These are phyloP conservation scores for Fraxinus albicans DNA, from an alignment of 305 asterid species.

Conservation along the genomic window DNA sequence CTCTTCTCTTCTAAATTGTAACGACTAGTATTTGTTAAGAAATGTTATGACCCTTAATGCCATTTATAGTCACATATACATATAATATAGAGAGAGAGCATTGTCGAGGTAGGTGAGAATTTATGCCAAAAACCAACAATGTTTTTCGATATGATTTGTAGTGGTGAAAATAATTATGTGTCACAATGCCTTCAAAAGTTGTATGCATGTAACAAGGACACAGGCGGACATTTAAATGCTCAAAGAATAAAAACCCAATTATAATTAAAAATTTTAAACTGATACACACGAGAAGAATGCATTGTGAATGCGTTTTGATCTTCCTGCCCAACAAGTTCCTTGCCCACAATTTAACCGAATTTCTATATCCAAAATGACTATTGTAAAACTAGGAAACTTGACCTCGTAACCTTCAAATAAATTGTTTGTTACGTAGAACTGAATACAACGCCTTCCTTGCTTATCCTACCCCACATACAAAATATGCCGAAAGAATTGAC, in stretches of 20 bases:
- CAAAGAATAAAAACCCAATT: background rate
- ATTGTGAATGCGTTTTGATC: background rate
- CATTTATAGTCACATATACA: slow-evolving; percentile 20
- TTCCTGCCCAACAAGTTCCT: background rate
- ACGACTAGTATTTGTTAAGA: background rate
- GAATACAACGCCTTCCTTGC: background rate
- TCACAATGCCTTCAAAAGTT: slow-evolving; percentile 25
- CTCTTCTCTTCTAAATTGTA: background rate
- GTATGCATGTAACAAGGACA: slow-evolving; percentile 8
- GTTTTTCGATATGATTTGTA: slow-evolving; percentile 16
- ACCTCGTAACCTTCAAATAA: background rate
- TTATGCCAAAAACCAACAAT: slow-evolving; percentile 7
- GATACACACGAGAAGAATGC: no score
- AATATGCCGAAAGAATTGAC: no score
- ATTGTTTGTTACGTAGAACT: background rate
- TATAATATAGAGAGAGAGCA: no score
- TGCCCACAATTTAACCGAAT: no score
- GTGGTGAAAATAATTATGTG: slow-evolving; percentile 19
- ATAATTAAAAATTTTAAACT: background rate
- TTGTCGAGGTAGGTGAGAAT: no score
- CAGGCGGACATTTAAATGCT: background rate
- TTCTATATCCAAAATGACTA: background rate
- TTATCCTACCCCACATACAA: background rate
- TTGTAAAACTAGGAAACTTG: background rate
- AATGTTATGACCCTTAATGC: slow-evolving; percentile 6